These are phyloP conservation scores for Diaporthe citri DNA, from an alignment of 2,329 filamentous ascomycete genomes.

Conservation along the genomic window DNA sequence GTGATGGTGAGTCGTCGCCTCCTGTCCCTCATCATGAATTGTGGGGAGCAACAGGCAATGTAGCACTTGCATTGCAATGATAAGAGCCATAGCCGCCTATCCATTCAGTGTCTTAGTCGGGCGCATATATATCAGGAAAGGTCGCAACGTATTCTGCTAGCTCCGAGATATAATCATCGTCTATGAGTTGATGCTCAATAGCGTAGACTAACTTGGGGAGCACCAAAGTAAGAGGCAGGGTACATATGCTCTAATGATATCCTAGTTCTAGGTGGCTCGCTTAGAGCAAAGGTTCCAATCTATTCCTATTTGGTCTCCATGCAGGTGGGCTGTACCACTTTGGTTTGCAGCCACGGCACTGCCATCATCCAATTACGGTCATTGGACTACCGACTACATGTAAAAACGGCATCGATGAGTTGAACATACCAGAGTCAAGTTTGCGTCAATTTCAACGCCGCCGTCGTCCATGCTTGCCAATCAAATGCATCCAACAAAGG, in stretches of 20 bases:
- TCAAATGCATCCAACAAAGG: background rate
- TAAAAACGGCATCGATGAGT: background rate
- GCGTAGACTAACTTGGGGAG: no score
- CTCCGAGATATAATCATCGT: no score
- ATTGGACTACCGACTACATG: background rate
- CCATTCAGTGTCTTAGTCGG: no score
- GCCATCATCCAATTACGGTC: background rate
- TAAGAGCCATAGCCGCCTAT: no score
- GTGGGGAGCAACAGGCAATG: no score
- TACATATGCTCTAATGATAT: background rate
- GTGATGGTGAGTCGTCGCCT: no score
- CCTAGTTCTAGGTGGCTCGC: background rate
- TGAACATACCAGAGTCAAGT: background rate
- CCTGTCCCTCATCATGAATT: no score
- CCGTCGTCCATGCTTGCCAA: background rate
- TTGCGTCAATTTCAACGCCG: background rate
- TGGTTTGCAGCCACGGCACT: background rate
- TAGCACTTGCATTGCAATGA: no score
- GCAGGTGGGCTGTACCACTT: background rate
- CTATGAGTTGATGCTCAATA: no score
- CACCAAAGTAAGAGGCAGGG: no score
- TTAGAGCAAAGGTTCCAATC: background rate
- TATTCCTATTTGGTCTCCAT: background rate
- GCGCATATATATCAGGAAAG: no score
- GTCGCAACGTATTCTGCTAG: no score